These are phyloP conservation scores for Pleomassaria siparia DNA, from an alignment of 2,329 filamentous ascomycete genomes.

Conservation along the genomic window DNA sequence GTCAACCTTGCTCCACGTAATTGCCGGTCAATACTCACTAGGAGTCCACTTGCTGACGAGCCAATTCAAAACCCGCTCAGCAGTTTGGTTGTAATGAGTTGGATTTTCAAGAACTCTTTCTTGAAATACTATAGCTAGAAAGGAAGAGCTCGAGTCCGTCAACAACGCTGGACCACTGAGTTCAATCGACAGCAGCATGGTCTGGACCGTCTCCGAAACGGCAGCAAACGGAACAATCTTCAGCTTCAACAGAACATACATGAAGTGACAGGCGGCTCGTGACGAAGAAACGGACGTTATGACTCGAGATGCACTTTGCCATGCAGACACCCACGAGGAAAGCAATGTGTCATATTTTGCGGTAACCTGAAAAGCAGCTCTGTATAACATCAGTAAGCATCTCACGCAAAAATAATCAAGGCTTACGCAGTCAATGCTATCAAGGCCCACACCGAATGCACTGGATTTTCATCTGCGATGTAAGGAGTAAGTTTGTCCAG, in stretches of 20 bases:
- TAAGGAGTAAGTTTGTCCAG: slow-evolving; percentile 60
- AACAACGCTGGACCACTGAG: slow-evolving; percentile 77
- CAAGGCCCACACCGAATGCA: slow-evolving; percentile 75
- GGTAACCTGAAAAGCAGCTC: slow-evolving; percentile 32
- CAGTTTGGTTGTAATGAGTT: slow-evolving; percentile 66
- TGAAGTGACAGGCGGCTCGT: slow-evolving; percentile 73
- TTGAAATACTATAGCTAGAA: slow-evolving; percentile 72
- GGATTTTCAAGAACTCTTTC: slow-evolving; percentile 68
- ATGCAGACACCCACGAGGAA: slow-evolving; percentile 68
- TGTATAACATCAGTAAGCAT: slow-evolving; percentile 9
- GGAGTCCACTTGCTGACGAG: slow-evolving; percentile 79
- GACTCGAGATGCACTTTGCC: slow-evolving; percentile 72
- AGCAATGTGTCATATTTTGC: slow-evolving; percentile 39
- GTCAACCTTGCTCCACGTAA: background rate
- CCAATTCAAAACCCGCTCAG: slow-evolving; percentile 78
- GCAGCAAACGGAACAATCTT: slow-evolving; percentile 68
- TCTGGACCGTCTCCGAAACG: slow-evolving; percentile 69
- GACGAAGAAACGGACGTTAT: slow-evolving; percentile 71
- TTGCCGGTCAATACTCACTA: too few species aligned
- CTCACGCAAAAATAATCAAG: background rate
- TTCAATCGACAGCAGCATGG: slow-evolving; percentile 74
- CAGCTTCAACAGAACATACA: slow-evolving; percentile 67
- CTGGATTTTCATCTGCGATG: slow-evolving; percentile 68
- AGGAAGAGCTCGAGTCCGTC: slow-evolving; percentile 73
- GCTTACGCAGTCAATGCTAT: slow-evolving; percentile 76